Conservation (phyloP, 768 basidiomycete genomes). For the Auriscalpium vulgare region DNA sequence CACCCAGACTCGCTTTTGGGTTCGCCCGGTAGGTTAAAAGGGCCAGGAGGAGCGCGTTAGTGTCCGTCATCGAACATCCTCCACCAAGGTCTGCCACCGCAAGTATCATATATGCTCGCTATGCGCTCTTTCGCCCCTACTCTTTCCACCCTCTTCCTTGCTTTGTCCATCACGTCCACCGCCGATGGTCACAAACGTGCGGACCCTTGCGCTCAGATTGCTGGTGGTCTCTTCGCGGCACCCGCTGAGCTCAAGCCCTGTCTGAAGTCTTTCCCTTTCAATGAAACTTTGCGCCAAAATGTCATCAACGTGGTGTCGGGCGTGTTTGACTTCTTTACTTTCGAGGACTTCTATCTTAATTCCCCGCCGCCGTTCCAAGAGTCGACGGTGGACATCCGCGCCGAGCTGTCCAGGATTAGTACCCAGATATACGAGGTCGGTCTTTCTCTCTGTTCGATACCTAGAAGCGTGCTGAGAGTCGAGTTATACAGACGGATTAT, state of each 20-base stretch:
- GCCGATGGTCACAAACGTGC: neutral
- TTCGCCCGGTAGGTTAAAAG: neutral
- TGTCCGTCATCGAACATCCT: neutral
- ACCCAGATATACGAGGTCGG: constrained; percentile 37
- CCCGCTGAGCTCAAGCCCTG: constrained; percentile 9
- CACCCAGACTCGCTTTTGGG: neutral
- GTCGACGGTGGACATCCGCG: constrained; percentile 47
- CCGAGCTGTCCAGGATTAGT: constrained; percentile 39
- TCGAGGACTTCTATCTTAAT: constrained; percentile 30
- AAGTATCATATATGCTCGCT: too few relatives aligned
- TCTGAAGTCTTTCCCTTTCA: constrained; percentile 29
- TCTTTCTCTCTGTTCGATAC: neutral
- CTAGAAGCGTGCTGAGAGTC: too few relatives aligned
- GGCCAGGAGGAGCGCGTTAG: neutral
- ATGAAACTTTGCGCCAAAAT: constrained; percentile 31
- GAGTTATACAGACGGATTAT: constrained; percentile 44
- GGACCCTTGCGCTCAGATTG: constrained; percentile 7
- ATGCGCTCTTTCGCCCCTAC: too few relatives aligned
- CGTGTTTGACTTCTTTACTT: constrained; percentile 33
- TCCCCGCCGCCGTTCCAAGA: constrained; percentile 32
- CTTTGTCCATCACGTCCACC: neutral
- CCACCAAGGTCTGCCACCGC: neutral
- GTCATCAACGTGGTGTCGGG: constrained; percentile 25
- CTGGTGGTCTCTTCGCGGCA: neutral
- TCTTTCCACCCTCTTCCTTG: neutral